A percentile compares a stretch with the other conserved stretches of the same genome.
Conservation (phyloP, 768 basidiomycete genomes). For the Calocera viscosa region DNA sequence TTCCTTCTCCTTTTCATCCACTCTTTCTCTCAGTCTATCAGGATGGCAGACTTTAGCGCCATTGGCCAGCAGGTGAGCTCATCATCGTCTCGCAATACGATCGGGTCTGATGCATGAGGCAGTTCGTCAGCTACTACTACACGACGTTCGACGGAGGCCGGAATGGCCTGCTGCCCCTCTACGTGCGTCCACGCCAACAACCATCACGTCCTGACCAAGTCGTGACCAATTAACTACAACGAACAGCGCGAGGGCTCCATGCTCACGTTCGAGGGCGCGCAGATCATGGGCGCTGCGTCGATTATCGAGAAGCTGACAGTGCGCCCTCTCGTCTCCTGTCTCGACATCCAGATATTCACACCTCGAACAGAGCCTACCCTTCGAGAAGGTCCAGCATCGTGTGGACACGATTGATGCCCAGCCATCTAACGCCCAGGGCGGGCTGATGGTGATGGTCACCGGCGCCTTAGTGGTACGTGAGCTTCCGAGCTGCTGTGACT, state of each 20-base stretch:
- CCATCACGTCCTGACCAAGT: conserved; percentile 23
- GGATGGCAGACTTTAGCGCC: conserved; percentile 58
- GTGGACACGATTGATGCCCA: conserved; percentile 79
- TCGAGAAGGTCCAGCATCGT: conserved; percentile 67
- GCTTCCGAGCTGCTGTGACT: not conserved
- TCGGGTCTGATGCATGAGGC: not conserved
- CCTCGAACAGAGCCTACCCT: conserved; percentile 53
- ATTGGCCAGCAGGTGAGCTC: conserved; percentile 50
- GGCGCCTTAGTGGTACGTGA: conserved; percentile 58
- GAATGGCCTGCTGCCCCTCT: conserved; percentile 44
- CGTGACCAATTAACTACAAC: conserved; percentile 6
- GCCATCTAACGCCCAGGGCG: conserved; percentile 53
- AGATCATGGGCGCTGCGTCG: conserved; percentile 38
- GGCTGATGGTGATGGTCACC: conserved; percentile 76
- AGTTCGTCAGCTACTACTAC: conserved; percentile 76
- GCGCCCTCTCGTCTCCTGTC: conserved; percentile 16
- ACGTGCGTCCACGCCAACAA: conserved; percentile 45
- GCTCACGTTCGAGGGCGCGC: conserved; percentile 66
- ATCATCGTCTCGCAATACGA: not conserved
- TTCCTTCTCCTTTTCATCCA: conserved; percentile 14
- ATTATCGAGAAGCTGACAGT: conserved; percentile 72
- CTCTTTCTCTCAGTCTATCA: conserved; percentile 9
- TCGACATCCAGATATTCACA: too few species aligned
- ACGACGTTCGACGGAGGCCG: conserved; percentile 57
- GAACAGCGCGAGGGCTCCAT: conserved; percentile 65